Evolutionary conservation across 305 asterid species (phyloP).

Genomic region (Fraxinus nigra): DNA sequence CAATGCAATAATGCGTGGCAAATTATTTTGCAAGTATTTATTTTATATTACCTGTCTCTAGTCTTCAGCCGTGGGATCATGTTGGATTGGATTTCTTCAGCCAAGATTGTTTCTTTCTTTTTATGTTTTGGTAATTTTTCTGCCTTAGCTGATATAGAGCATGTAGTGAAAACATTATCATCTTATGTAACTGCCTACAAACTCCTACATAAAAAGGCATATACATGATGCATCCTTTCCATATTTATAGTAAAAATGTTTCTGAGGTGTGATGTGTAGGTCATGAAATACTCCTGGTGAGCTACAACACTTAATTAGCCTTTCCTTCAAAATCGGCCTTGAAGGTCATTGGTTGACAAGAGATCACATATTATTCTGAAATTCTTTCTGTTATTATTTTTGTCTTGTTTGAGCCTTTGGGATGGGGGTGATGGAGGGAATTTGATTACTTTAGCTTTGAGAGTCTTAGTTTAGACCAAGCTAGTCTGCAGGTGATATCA

Average conservation of each 20-base stretch:
- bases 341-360: background rate
- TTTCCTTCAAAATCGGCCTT: background rate
- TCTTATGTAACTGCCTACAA: background rate
- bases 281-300: background rate
- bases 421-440: background rate
- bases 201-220: background rate
- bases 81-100: background rate
- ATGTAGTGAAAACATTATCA: background rate
- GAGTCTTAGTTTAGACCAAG: background rate
- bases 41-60: background rate
- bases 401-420: background rate
- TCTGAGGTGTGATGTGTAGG: slow-evolving; percentile 1
- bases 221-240: background rate
- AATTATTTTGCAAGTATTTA: background rate
- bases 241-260: background rate
- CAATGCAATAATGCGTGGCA: background rate
- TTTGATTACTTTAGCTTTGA: background rate
- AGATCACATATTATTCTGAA: background rate
- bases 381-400: background rate
- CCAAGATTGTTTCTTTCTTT: background rate
- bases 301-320: background rate
- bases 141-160: background rate
- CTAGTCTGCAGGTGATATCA: slow-evolving; percentile 10
- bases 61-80: background rate
- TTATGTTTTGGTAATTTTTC: background rate